Conservation (phyloP, 2,329 filamentous ascomycete genomes). For the Allantophomopsis cytisporea region DNA sequence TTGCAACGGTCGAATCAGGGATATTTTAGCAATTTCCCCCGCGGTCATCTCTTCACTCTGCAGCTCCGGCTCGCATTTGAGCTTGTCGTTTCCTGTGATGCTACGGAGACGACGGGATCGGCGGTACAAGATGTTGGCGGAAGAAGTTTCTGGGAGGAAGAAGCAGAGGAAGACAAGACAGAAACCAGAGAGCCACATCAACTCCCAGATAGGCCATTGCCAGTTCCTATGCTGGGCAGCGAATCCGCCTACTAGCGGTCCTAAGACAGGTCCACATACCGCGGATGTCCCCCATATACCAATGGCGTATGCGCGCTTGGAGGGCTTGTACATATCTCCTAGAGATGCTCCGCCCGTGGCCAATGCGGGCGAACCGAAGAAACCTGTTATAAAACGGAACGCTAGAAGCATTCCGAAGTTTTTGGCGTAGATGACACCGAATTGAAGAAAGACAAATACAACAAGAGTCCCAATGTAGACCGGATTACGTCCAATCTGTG, state of each 20-base stretch:
- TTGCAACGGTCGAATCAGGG: conserved; percentile 43
- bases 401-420: conserved; percentile 37
- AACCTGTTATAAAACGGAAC: conserved; percentile 36
- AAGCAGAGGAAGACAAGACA: conserved; percentile 42
- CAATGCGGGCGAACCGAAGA: conserved; percentile 41
- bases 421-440: conserved; percentile 29
- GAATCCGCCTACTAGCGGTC: conserved; percentile 46
- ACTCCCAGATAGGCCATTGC: conserved; percentile 43
- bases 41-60: conserved; percentile 35
- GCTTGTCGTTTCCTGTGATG: conserved; percentile 34
- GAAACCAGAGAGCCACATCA: conserved; percentile 43
- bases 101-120: conserved; percentile 42
- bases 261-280: conserved; percentile 35
- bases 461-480: conserved; percentile 34
- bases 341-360: conserved; percentile 38
- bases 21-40: conserved; percentile 30
- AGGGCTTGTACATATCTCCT: conserved; percentile 35
- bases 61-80: conserved; percentile 48
- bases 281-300: conserved; percentile 40
- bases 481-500: conserved; percentile 48
- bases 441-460: conserved; percentile 33
- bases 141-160: conserved; percentile 46
- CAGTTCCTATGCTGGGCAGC: conserved; percentile 39
- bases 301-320: conserved; percentile 42
- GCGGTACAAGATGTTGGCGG: conserved; percentile 40